Base-by-base conservation (phyloP, 345 rosid species). In the Brassica incana region DNA sequence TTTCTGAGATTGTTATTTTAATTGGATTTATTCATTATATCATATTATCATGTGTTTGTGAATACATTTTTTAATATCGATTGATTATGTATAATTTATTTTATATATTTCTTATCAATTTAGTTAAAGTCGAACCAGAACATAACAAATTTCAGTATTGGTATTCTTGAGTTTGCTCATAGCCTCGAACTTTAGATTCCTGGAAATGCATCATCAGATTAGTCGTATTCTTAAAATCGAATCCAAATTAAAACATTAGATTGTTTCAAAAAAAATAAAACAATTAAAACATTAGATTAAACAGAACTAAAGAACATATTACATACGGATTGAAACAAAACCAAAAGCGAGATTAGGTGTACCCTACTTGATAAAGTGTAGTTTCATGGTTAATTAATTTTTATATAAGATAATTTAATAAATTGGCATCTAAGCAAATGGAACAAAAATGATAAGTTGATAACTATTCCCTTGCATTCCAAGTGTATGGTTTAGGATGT, bases 11-110 rank as follows among this genome's bases (percentile, higher is more conserved):
- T 60, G 10, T 62, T 61, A 67, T 45, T 74, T 54, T 61, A 1
- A 74, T 62, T 80, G 4, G 15, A 52, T 75, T 80, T 15, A 80
- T 80, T 80, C 71, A 25, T 80, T 69, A 38, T 52, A 63, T 20
- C 75, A 52, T 69, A n/a, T 69, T 52, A 62, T 18, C 75, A 52
- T 69, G 23, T 69, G 75, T 11, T 61, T 61, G 40, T 69, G 79
- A 63, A 62, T 74, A 65, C 18, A 56, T 67, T 67, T 73, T 33
- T 65, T 7, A 36, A 32, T 73, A 60, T 74, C n/a, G 8, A 69
- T 62, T 16, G 30, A 69, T 74, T 69, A 12, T 27, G 5, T 32
- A 56, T 15, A 5, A 0, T n/a, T 12, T 52, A 0, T 15, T 67
- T 36, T 3, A 4, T 76, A 1, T 8, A 36, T 52, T 65, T 65